Evolutionary conservation across 345 rosid species (phyloP).

Genomic region (Physaria fendleri): DNA sequence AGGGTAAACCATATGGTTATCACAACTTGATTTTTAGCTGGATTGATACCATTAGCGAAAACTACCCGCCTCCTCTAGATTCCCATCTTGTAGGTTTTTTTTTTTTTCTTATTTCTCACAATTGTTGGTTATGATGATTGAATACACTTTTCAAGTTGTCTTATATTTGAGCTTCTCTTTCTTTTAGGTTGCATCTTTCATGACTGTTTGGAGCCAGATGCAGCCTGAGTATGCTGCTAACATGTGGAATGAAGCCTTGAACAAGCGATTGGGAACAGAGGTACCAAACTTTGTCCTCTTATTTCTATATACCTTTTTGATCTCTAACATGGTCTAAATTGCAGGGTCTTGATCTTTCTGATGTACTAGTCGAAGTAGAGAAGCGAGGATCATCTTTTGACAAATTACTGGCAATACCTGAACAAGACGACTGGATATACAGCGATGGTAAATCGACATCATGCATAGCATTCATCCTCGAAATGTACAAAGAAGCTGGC

Average conservation of each 20-base stretch:
- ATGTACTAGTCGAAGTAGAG: constrained; percentile 75
- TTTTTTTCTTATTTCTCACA: not conserved
- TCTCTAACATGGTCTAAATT: not conserved
- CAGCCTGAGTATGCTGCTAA: constrained; percentile 94
- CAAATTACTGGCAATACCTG: constrained; percentile 68
- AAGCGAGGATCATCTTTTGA: constrained; percentile 83
- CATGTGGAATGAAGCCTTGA: constrained; percentile 93
- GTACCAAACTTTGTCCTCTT: constrained; percentile 34
- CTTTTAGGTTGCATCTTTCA: constrained; percentile 93
- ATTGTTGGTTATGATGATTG: too few species aligned
- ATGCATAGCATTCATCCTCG: constrained; percentile 83
- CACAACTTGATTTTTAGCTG: constrained; percentile 97
- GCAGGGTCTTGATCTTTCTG: constrained; percentile 79
- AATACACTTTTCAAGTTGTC: not conserved
- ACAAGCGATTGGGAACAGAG: constrained; percentile 91
- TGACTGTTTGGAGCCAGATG: constrained; percentile 85
- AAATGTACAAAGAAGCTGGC: constrained; percentile 94
- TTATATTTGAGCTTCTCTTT: not conserved
- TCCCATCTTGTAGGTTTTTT: constrained; percentile 65
- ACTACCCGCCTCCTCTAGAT: constrained; percentile 96
- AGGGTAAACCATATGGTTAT: constrained; percentile 83
- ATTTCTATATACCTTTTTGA: constrained; percentile 29
- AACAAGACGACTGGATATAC: constrained; percentile 87
- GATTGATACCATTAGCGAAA: constrained; percentile 78
- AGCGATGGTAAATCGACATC: constrained; percentile 90